phyloP scores from a whole-genome alignment of 73 alveolate species.

The Uronychia binucleata region DNA sequence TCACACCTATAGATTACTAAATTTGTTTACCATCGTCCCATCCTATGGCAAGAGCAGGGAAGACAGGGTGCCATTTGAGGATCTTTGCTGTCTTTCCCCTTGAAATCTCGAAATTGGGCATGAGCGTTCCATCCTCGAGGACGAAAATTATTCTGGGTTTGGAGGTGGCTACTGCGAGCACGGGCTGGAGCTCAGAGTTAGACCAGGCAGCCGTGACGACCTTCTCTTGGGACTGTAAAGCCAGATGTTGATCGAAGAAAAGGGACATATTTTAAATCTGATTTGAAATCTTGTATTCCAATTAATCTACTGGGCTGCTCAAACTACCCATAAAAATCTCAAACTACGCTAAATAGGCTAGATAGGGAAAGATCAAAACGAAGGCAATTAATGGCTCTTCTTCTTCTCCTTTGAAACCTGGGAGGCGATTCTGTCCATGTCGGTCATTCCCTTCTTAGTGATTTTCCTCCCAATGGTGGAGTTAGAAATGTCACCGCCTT shows the following conservation, averaged over 20 bases:
- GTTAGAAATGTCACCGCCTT: conserved; percentile 34
- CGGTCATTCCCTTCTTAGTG: conserved; percentile 77
- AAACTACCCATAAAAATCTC: not conserved
- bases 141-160: conserved; percentile 53
- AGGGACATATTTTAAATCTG: conserved; percentile 41
- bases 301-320: not conserved
- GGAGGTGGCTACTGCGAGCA: conserved; percentile 73
- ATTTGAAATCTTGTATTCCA: not conserved
- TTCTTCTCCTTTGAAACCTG: conserved; percentile 61
- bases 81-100: conserved; percentile 78
- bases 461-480: conserved; percentile 61
- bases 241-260: conserved; percentile 63
- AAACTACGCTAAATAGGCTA: not conserved
- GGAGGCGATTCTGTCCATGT: conserved; percentile 85
- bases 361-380: not conserved
- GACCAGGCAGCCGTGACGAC: conserved; percentile 69
- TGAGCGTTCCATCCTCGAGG: conserved; percentile 90
- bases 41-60: conserved; percentile 89
- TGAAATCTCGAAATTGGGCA: conserved; percentile 82
- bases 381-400: not conserved
- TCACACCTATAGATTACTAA: conserved; percentile 48
- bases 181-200: conserved; percentile 62
- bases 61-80: conserved; percentile 96
- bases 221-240: conserved; percentile 47
- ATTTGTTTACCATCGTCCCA: conserved; percentile 81